Base-by-base conservation (phyloP, 352 stramenopile genomes). In the Globisporangium takayamanum region DNA sequence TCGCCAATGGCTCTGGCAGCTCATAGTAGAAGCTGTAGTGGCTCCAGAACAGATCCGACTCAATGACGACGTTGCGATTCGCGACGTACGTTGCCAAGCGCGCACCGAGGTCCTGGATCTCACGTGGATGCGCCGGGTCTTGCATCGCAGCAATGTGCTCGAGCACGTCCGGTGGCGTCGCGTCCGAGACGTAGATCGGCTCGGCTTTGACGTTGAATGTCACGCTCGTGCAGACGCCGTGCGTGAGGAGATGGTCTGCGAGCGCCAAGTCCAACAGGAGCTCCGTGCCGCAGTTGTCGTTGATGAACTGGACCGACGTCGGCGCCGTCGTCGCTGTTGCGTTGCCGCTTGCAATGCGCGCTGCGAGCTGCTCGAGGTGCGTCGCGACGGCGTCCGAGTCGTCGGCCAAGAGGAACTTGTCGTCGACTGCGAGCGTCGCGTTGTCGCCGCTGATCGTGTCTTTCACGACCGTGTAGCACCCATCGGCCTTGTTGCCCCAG, bases 171-270 rank as follows among this genome's bases (percentile, higher is more conserved):
- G 62, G 33, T 5, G 68, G 65, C 37, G 76, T 86, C 10, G 84
- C 81, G 58, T 94, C 84, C 37, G 80, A 94, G 15, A 94, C 78
- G 66, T 89, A 94, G 49, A 90, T 88, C 8, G 82, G 84, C 22
- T 87, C 73, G 11, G 63, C 59, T 57, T 94, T 92, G 18, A 90
- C 76, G 58, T 92, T 74, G 33, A 92, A 72, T n/a, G 74, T 74
- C 10, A 94, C 71, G 20, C 63, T 80, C 8, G 51, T 63, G 50
- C 74, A 87, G 75, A 76, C 80, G 16, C 58, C 53, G 47, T 79
- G 67, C 22, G 59, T 66, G 28, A 92, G 63, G 42, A 92, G 53
- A 55, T 89, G 80, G 51, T 89, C 81, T 0, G 68, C 79, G 3
- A 92, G 66, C 36, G 77, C 78, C 28, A 92, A 51, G 48, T 92